These are phyloP conservation scores for Misopates orontium DNA, from an alignment of 257 asterid genomes.

Conservation along the genomic window DNA sequence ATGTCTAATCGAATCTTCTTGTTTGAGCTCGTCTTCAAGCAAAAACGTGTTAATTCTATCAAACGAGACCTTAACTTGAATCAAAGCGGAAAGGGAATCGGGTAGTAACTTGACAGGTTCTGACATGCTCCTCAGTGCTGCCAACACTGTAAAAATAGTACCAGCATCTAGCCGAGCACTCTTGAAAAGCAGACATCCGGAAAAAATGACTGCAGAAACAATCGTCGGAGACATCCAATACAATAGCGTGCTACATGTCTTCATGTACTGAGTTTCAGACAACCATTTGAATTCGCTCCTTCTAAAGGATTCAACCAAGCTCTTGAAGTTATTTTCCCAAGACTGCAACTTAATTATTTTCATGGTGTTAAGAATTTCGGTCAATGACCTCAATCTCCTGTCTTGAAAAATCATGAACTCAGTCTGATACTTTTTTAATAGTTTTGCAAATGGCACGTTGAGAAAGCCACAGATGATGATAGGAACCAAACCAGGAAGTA, in stretches of 20 bases:
- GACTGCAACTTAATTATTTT: slow-evolving; percentile 77
- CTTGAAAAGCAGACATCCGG: slow-evolving; percentile 51
- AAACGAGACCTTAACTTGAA: slow-evolving; percentile 71
- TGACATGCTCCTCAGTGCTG: slow-evolving; percentile 58
- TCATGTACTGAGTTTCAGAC: slow-evolving; percentile 47
- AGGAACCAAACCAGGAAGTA: slow-evolving; percentile 66
- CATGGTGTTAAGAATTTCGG: slow-evolving; percentile 76
- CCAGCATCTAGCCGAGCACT: slow-evolving; percentile 65
- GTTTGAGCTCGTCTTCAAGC: slow-evolving; percentile 64
- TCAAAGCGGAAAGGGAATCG: slow-evolving; percentile 54
- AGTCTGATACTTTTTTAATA: slow-evolving; percentile 61
- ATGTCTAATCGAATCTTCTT: slow-evolving; percentile 20
- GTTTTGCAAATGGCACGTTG: slow-evolving; percentile 64
- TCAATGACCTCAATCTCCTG: slow-evolving; percentile 57
- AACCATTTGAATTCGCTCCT: slow-evolving; percentile 63
- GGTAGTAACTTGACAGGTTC: slow-evolving; percentile 70
- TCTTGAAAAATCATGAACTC: slow-evolving; percentile 70
- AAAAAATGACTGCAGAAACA: slow-evolving; percentile 58
- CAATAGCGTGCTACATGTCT: slow-evolving; percentile 36
- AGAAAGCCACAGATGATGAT: slow-evolving; percentile 52
- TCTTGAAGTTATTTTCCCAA: slow-evolving; percentile 76
- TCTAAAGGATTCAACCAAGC: slow-evolving; percentile 45
- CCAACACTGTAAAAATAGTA: slow-evolving; percentile 67
- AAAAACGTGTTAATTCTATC: slow-evolving; percentile 60
- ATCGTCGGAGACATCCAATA: slow-evolving; percentile 79